phyloP scores from a whole-genome alignment of 441 rosid genomes.

The Viola pubescens region DNA sequence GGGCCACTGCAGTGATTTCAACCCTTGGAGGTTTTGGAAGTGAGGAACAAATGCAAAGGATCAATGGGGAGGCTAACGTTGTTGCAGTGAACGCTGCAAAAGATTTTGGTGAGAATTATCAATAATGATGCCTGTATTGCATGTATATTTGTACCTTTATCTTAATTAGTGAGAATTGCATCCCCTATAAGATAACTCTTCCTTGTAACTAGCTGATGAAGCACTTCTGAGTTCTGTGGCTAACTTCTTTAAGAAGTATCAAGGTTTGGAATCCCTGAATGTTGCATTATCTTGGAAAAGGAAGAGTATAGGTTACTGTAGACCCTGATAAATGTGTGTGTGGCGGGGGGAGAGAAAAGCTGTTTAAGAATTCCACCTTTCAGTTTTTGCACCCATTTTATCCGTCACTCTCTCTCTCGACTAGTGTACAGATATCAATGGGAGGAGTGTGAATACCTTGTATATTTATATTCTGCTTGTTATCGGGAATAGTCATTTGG shows the following conservation, averaged over 20 bases:
- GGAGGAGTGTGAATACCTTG: no score
- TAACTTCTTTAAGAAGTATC: background rate
- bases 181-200: no score
- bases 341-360: no score
- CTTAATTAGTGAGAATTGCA: background rate
- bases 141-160: background rate
- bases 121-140: background rate
- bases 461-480: no score
- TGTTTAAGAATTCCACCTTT: no score
- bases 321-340: no score
- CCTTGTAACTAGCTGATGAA: background rate
- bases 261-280: background rate
- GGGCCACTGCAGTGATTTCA: conserved; percentile 86
- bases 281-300: background rate
- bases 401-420: no score
- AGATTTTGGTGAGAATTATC: conserved; percentile 50
- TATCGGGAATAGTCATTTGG: no score
- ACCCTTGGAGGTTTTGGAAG: conserved; percentile 92
- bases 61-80: conserved; percentile 81
- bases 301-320: no score
- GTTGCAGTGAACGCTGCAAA: conserved; percentile 79
- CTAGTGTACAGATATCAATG: no score
- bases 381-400: no score
- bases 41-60: conserved; percentile 86
- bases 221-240: background rate